phyloP scores from a whole-genome alignment of 257 asterid genomes.

The Solanum ahanhuiri region DNA sequence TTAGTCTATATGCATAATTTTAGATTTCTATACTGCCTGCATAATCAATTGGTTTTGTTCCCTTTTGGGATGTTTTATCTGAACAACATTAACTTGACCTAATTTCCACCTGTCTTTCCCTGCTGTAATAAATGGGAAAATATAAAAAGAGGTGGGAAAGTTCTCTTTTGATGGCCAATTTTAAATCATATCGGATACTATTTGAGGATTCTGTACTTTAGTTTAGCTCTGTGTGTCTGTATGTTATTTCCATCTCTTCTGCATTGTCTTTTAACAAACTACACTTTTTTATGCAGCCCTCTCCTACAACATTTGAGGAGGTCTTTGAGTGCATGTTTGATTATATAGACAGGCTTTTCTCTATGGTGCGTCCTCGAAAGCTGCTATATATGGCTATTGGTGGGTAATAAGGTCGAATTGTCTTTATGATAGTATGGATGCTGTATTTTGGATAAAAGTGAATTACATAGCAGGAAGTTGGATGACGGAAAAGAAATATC shows the following conservation, averaged over 20 bases:
- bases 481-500: not conserved
- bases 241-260: not conserved
- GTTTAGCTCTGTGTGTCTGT: not conserved
- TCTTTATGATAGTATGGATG: not conserved
- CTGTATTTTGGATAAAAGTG: not conserved
- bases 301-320: constrained; percentile 45
- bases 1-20: not conserved
- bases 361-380: constrained; percentile 44
- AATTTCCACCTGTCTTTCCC: not conserved
- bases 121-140: not conserved
- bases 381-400: constrained; percentile 58
- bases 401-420: not conserved
- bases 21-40: not conserved
- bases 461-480: not conserved
- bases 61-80: not conserved
- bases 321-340: constrained; percentile 31
- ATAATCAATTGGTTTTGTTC: not conserved
- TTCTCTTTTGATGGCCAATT: not conserved
- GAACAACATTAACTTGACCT: not conserved
- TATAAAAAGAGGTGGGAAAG: not conserved
- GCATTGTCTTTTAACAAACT: not conserved
- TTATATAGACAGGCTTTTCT: constrained; percentile 37
- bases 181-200: not conserved
- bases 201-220: not conserved
- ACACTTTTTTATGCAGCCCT: constrained; percentile 3